Percentiles rank a stretch among this genome's conserved stretches.
Evolutionary conservation across 768 basidiomycete species (phyloP).

Genomic region (Lactifluus hygrophoroides): DNA sequence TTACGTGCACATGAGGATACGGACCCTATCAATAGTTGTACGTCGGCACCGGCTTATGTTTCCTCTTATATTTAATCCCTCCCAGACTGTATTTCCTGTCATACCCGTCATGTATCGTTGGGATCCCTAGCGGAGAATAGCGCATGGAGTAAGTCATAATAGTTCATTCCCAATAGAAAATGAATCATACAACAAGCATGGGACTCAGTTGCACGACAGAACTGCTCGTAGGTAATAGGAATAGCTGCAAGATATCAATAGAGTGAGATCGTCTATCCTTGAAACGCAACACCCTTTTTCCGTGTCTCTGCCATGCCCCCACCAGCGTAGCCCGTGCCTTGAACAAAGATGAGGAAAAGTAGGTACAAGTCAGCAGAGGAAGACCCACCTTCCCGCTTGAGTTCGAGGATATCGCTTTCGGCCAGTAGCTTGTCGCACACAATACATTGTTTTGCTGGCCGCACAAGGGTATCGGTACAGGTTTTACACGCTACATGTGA

Average conservation of each 20-base stretch:
- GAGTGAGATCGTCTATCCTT: conserved; percentile 42
- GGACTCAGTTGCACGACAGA: no score
- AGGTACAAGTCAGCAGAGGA: neutral
- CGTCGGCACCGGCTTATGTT: no score
- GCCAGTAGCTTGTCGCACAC: conserved; percentile 66
- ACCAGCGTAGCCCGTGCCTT: conserved; percentile 89
- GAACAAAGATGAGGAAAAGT: neutral
- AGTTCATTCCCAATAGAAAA: neutral
- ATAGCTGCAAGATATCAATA: neutral
- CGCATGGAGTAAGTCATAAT: neutral
- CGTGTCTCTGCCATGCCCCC: conserved; percentile 91
- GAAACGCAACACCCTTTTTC: conserved; percentile 75
- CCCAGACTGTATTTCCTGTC: no score
- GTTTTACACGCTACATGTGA: conserved; percentile 89
- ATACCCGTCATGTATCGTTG: no score
- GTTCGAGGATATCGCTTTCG: conserved; percentile 69
- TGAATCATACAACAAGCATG: neutral
- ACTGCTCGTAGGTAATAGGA: neutral
- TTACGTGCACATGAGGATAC: no score
- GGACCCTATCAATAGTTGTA: no score
- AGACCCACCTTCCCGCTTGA: conserved; percentile 80
- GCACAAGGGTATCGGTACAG: conserved; percentile 82
- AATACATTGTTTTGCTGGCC: conserved; percentile 71
- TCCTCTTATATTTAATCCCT: no score
- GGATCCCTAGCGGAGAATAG: neutral